These are phyloP conservation scores for Exobasidium rhododendri DNA, from an alignment of 1,284 basidiomycete species.

Conservation along the genomic window DNA sequence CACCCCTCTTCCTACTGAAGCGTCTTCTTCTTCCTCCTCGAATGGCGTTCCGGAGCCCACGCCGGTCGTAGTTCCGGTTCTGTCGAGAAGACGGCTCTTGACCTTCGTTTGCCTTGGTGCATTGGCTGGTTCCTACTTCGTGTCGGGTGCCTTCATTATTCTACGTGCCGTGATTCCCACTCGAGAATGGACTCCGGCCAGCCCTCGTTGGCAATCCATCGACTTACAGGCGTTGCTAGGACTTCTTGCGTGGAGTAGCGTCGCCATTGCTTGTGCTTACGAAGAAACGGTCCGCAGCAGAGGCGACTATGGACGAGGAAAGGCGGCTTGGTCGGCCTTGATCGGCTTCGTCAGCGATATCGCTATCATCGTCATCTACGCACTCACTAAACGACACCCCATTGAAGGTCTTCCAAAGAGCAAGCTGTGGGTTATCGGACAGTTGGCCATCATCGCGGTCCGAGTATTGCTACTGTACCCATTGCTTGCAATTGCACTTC, in stretches of 20 bases:
- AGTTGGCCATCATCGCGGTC: conserved; percentile 36
- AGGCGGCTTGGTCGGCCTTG: conserved; percentile 25
- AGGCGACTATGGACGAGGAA: conserved; percentile 40
- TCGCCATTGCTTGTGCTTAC: conserved; percentile 35
- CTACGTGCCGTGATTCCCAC: conserved; percentile 45
- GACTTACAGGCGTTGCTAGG: conserved; percentile 42
- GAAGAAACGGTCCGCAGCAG: conserved; percentile 33
- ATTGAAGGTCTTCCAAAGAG: conserved; percentile 24
- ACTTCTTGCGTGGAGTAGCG: conserved; percentile 34
- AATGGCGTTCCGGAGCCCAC: conserved; percentile 30
- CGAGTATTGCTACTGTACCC: conserved; percentile 41
- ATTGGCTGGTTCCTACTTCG: conserved; percentile 37
- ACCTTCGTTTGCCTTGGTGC: conserved; percentile 26
- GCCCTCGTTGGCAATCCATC: conserved; percentile 33
- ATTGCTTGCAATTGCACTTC: conserved; percentile 31
- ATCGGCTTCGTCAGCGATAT: conserved; percentile 29
- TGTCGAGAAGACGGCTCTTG: conserved; percentile 32
- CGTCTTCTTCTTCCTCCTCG: neutral
- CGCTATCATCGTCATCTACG: conserved; percentile 29
- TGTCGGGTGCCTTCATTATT: conserved; percentile 42
- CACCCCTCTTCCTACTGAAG: conserved; percentile 5
- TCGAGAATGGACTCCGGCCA: conserved; percentile 39
- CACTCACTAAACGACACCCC: neutral
- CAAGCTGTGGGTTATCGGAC: conserved; percentile 34
- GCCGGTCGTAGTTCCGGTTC: conserved; percentile 41